Base-by-base conservation (phyloP, 1,284 basidiomycete species). In the Puccinia sorghi region DNA sequence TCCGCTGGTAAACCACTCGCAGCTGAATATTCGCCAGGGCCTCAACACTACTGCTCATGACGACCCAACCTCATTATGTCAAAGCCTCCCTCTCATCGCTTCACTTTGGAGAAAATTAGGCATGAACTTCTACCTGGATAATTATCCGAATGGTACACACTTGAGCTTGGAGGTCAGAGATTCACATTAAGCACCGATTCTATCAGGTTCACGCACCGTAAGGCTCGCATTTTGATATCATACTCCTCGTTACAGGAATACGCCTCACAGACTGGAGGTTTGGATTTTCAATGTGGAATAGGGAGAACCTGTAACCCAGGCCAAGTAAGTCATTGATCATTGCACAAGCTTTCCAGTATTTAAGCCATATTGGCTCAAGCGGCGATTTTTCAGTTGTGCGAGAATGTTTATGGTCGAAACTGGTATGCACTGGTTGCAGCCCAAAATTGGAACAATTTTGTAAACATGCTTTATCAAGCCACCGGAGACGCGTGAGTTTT, bases 391-490 rank as follows among this genome's bases (percentile, higher is more conserved):
- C 43, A 74, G 72, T 64, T 74, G 50, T 79, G 76, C 57, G 67
- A 79, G 54, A 61, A 54, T 17, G 56, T 79, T 13, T 50, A 63
- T 13, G 76, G 76, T 27, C 50, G 46, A 64, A 69, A 79, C 43
- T 79, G 76, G 76, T 79, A 79, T 64, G 76, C 76, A 12, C 76
- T 79, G 22, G 76, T 79, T 27, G 76, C 69, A 22, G 76, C 67
- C 7, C 66, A 79, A 52, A 79, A 79, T 64, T 79, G 76, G 76
- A 79, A 79, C 39, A 71, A 71, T 54, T 79, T 79, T 54, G 69
- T 79, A 6, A 79, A 79, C 32, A 63, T 56, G n/a, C 56, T 79
- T 6, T 79, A 63, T 64, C 64, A 79, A 71, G 76, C 76, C 32
- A 50, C 25, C 25, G 76, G 76, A n/a, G 76, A 79, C 50, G 76